Conservation (phyloP, 306 rosid genomes). For the Vigna nakashimae region DNA sequence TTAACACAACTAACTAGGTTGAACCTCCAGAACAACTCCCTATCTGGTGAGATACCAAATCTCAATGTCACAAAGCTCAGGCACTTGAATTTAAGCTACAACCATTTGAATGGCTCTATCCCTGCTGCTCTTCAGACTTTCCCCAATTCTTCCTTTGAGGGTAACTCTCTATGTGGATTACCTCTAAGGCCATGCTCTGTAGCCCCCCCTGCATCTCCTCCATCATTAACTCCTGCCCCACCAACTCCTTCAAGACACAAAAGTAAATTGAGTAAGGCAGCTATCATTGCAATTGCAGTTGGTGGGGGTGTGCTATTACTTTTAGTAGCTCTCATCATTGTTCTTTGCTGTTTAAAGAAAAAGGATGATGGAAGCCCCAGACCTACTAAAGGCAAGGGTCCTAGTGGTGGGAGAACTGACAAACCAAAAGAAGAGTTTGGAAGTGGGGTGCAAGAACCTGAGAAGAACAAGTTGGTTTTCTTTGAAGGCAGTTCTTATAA, state of each 20-base stretch:
- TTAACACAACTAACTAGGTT: slow-evolving; percentile 73
- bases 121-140: slow-evolving; percentile 67
- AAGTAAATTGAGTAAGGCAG: slow-evolving; percentile 63
- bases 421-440: slow-evolving; percentile 88
- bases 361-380: slow-evolving; percentile 57
- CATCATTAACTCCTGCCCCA: slow-evolving; percentile 47
- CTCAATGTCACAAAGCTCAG: slow-evolving; percentile 66
- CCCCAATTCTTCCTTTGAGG: slow-evolving; percentile 76
- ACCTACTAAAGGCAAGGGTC: slow-evolving; percentile 63
- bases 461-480: slow-evolving; percentile 82
- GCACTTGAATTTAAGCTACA: slow-evolving; percentile 79
- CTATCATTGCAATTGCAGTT: slow-evolving; percentile 82
- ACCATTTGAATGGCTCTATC: slow-evolving; percentile 83
- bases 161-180: slow-evolving; percentile 77
- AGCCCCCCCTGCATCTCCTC: slow-evolving; percentile 49
- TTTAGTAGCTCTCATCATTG: slow-evolving; percentile 56
- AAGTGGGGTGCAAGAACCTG: slow-evolving; percentile 89
- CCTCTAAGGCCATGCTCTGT: slow-evolving; percentile 76
- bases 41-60: slow-evolving; percentile 81
- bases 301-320: slow-evolving; percentile 68
- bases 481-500: slow-evolving; percentile 85
- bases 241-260: slow-evolving; percentile 58
- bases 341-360: slow-evolving; percentile 72
- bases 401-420: slow-evolving; percentile 71
- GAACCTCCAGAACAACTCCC: slow-evolving; percentile 84